A percentile compares a stretch with the other conserved stretches of the same genome.
Evolutionary conservation across 805 yeast species (phyloP).

Genomic region (Wickerhamiella hasegawae): DNA sequence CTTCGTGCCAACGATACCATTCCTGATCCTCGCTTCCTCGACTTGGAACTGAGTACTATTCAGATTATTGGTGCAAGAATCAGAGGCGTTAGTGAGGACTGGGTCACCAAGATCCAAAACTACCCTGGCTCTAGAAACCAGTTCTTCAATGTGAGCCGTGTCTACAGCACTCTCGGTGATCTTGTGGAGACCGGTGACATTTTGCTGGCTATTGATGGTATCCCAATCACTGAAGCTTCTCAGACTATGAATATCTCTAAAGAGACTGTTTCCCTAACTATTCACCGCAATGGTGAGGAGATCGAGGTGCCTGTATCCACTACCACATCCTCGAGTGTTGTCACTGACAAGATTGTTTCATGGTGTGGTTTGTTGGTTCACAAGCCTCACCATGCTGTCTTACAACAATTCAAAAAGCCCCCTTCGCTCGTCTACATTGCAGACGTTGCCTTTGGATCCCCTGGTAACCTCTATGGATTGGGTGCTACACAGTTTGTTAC

Average conservation of each 20-base stretch:
- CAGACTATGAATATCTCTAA: conserved; percentile 39
- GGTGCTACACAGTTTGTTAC: conserved; percentile 74
- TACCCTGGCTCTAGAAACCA: conserved; percentile 48
- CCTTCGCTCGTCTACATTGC: conserved; percentile 81
- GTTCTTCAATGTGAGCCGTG: conserved; percentile 53
- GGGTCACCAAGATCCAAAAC: conserved; percentile 57
- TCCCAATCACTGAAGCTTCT: conserved; percentile 45
- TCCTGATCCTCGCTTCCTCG: conserved; percentile 51
- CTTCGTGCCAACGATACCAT: conserved; percentile 31
- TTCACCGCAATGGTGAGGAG: conserved; percentile 58
- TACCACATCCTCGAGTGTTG: conserved; percentile 36
- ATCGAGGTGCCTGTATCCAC: conserved; percentile 49
- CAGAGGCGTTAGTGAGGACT: conserved; percentile 73
- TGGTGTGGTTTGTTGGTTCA: conserved; percentile 82
- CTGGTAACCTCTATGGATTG: conserved; percentile 69
- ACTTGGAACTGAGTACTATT: conserved; percentile 59
- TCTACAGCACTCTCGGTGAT: conserved; percentile 30
- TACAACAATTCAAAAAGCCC: conserved; percentile 59
- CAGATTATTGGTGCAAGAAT: conserved; percentile 63
- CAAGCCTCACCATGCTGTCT: conserved; percentile 83
- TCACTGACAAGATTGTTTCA: conserved; percentile 49
- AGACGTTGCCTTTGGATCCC: conserved; percentile 62
- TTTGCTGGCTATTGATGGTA: conserved; percentile 50
- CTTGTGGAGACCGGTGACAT: conserved; percentile 49
- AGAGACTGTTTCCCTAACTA: conserved; percentile 35